Base-by-base conservation (phyloP, 768 basidiomycete genomes). In the Guyanaporus albipodus region DNA sequence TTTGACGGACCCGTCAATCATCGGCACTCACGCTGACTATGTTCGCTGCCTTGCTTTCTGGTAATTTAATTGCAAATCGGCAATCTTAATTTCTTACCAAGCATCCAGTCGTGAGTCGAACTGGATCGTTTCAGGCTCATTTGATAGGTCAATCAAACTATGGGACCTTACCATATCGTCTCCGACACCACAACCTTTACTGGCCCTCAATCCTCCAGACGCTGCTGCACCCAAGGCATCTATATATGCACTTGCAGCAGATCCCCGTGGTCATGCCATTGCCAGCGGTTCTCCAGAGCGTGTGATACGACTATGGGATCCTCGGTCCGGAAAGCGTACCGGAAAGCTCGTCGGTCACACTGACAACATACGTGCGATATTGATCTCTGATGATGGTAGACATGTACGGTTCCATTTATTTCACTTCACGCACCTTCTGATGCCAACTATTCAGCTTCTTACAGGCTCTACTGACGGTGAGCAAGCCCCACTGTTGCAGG, bases 291-390 rank as follows among this genome's bases (percentile, higher is more conserved):
- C 90, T 2, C 95, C 95, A 0, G 95, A 97, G 62, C 77, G 90
- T 19, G 87, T 97, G 2, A 73, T 99, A 21, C 73, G 93, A 18
- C 70, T 96, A 50, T 99, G 93, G 93, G 96, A 99, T 61, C 91
- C 94, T 4, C 76, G 96, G 14, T 77, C 82, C 1, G 89, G 89
- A 8, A 89, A 85, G 59, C 75, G 87, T 35, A 83, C 77, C 3
- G 79, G 85, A 10, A 91, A 96, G 60, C 76, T 98, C 1, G 91
- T 97, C 7, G 95, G 95, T 0, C 95, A 99, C 63, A 95, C 95
- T 0, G 96, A 99, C 66, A 98, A 97, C 57, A 93, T 99, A 49
- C 78, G 95, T 8, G 82, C 91, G 4, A 86, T 97, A 35, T 66
- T 94, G 18, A 75, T 98, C 1, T 90, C 89, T 6, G 91, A 93